Evolutionary conservation across 768 basidiomycete genomes (phyloP), one percentile per base, ranked within the genome.

Genomic region (Glaciozyma martinii): DNA sequence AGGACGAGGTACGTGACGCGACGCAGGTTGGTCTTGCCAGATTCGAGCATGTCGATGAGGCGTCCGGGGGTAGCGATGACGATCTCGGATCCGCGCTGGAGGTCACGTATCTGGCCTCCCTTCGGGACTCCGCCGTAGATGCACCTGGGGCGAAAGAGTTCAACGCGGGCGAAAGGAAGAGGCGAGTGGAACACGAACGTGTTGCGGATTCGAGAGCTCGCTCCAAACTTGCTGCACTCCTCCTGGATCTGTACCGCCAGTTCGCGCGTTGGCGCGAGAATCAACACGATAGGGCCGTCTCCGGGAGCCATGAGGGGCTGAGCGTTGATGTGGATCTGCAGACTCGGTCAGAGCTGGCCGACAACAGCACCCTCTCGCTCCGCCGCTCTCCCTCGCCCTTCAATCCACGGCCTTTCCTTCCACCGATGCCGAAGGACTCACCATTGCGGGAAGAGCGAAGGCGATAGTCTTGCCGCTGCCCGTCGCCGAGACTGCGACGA

Each of bases 11-110:
- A 99, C 27, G 95, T 99, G 62, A 99, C 82, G 49, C 95, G 86
- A 63, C 89, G 89, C 60, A 99, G 83, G 78, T 98, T 98, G 27
- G 93, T 98, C 80, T 95, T 95, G 75, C 88, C 86, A 1, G 84
- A 84, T 80, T 99, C 95, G 32, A 99, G 83, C 95, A 99, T 98
- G 76, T 99, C 95, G 72, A 99, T 99, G 71, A 99, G 81, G 70
- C 95, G 91, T 73, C 95, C 95, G 13, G 95, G 95, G n/a, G 95
- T 99, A n/a, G 95, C 95, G 71, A 99, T 98, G 68, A 94, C 92
- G 63, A 99, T 85, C 77, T 99, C 95, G 16, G 94, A 91, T 57
- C 95, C 95, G 61, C 93, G 87, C 76, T 93, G 91, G 60, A 99
- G 80, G 77, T 99, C 95, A 70, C 95, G 89, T 72, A 98, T 95